These are phyloP conservation scores for Hypocreales sp. DNA, from an alignment of 2,329 filamentous ascomycete species.

Conservation along the genomic window DNA sequence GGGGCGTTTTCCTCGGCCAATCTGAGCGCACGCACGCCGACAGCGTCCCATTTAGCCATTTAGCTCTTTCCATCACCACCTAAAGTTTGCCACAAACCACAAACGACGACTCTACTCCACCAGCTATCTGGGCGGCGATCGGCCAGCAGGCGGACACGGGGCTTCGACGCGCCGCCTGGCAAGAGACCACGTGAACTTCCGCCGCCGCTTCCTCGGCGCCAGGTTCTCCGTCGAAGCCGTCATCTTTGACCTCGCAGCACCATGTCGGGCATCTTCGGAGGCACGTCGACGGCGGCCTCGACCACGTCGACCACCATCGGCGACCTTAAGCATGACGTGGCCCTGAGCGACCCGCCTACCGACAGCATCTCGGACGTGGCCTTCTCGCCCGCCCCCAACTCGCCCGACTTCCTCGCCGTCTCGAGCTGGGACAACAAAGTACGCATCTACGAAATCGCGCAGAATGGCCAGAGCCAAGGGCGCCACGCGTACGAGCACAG, in stretches of 20 bases:
- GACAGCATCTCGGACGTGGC: slow-evolving; percentile 80
- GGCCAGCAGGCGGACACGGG: no score
- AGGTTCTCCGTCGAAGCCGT: no score
- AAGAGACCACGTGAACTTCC: no score
- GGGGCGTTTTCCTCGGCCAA: no score
- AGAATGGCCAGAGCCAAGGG: slow-evolving; percentile 63
- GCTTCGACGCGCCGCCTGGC: no score
- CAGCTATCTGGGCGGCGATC: no score
- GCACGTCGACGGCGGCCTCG: slow-evolving; percentile 34
- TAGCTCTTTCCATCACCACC: no score
- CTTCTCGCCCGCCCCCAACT: slow-evolving; percentile 52
- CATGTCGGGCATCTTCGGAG: slow-evolving; percentile 52
- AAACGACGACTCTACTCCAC: no score
- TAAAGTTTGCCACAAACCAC: no score
- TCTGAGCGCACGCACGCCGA: no score
- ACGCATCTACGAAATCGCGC: slow-evolving; percentile 83
- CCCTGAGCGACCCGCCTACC: slow-evolving; percentile 61
- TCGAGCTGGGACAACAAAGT: slow-evolving; percentile 97
- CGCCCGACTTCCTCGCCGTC: slow-evolving; percentile 66
- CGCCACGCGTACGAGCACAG: slow-evolving; percentile 79
- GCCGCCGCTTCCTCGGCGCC: no score
- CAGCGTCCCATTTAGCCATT: no score
- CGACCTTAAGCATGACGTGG: slow-evolving; percentile 80
- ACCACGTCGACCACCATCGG: slow-evolving; percentile 60
- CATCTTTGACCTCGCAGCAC: slow-evolving; percentile 7